phyloP scores from a whole-genome alignment of 2,329 filamentous ascomycete genomes.

The Exophiala mesophila region DNA sequence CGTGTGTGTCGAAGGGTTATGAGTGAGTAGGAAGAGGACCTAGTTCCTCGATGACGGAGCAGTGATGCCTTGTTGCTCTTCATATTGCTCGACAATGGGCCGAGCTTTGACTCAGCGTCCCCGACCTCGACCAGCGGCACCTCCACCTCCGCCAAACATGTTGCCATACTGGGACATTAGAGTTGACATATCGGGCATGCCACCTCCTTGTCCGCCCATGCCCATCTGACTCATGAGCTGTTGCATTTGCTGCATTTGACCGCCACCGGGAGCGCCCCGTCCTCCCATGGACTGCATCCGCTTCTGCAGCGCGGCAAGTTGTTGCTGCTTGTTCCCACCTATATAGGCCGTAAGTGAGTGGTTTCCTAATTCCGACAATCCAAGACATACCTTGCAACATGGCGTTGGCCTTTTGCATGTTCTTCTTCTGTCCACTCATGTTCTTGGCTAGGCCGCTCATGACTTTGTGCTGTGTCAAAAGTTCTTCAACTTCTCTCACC shows the following conservation, averaged over 20 bases:
- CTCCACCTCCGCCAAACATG: constrained; percentile 1
- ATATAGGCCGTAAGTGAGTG: constrained; percentile 39
- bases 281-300: constrained; percentile 85
- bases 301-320: constrained; percentile 92
- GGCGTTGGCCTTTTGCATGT: constrained; percentile 89
- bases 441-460: constrained; percentile 99
- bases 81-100: too few species aligned
- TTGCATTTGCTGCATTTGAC: constrained; percentile 61
- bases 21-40: too few species aligned
- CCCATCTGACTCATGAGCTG: not conserved
- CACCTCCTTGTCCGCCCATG: not conserved
- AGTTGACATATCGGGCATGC: constrained; percentile 1
- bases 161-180: not conserved
- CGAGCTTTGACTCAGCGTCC: not conserved
- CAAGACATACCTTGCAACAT: constrained; percentile 59
- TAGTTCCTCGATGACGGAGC: too few species aligned
- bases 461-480: constrained; percentile 96
- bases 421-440: constrained; percentile 96
- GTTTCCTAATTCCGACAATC: not conserved
- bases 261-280: constrained; percentile 52
- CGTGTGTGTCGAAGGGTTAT: too few species aligned
- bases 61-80: too few species aligned
- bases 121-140: not conserved
- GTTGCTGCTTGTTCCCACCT: constrained; percentile 82
- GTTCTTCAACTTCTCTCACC: constrained; percentile 88